Evolutionary conservation across 2,329 filamentous ascomycete species (phyloP).

Genomic region (Epichloe festucae): DNA sequence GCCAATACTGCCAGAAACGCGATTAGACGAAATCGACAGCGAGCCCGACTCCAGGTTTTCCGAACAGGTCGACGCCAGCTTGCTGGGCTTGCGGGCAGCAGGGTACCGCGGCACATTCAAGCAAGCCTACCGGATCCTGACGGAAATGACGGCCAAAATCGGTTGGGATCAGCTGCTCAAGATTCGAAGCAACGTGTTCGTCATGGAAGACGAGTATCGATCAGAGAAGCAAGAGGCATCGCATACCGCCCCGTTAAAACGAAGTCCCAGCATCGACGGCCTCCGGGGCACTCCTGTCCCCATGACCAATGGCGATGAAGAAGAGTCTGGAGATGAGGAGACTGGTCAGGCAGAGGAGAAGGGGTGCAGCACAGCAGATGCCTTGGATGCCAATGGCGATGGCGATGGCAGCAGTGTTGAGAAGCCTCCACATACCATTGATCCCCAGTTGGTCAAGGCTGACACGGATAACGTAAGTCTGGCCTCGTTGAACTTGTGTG

Average conservation of each 20-base stretch:
- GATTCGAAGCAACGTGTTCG: slow-evolving; percentile 92
- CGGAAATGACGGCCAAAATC: slow-evolving; percentile 91
- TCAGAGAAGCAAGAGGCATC: slow-evolving; percentile 62
- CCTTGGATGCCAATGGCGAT: slow-evolving; percentile 27
- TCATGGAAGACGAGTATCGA: slow-evolving; percentile 98
- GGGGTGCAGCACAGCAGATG: slow-evolving; percentile 18
- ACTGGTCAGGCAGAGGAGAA: slow-evolving; percentile 20
- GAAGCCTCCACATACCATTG: slow-evolving; percentile 67
- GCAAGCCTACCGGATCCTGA: slow-evolving; percentile 85
- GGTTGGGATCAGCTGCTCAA: slow-evolving; percentile 95
- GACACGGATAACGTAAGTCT: slow-evolving; percentile 55
- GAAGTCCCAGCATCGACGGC: slow-evolving; percentile 68
- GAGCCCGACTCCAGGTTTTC: slow-evolving; percentile 68
- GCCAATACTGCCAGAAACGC: slow-evolving; percentile 75
- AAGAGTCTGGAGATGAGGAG: slow-evolving; percentile 22
- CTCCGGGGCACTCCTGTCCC: slow-evolving; percentile 57
- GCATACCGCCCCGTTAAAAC: slow-evolving; percentile 35
- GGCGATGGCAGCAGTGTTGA: slow-evolving; percentile 41
- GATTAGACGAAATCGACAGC: slow-evolving; percentile 92
- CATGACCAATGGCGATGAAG: slow-evolving; percentile 34
- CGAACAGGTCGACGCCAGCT: slow-evolving; percentile 76
- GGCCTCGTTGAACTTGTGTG: background rate
- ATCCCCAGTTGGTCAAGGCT: slow-evolving; percentile 63
- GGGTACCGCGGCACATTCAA: slow-evolving; percentile 91
- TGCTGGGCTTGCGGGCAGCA: slow-evolving; percentile 75